phyloP scores from a whole-genome alignment of 2,329 filamentous ascomycete species.

The Diplodia scrobiculata region DNA sequence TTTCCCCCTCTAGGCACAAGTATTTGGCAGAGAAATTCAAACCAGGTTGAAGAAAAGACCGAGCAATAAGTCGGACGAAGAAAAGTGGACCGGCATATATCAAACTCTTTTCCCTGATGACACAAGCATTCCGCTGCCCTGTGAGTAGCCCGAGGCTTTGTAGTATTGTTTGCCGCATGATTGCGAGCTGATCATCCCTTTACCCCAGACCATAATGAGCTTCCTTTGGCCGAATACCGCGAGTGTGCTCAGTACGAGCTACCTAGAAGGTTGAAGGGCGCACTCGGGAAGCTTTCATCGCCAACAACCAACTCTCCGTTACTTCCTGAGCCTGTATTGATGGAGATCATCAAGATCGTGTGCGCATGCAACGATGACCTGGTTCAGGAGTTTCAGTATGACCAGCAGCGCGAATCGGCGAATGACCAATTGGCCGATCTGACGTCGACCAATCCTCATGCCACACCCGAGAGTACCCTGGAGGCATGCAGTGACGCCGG shows the following conservation, averaged over 20 bases:
- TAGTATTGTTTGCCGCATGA: too few relatives aligned
- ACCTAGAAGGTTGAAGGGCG: not conserved
- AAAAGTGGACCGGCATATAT: not conserved
- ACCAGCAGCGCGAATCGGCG: not conserved
- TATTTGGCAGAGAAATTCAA: not conserved
- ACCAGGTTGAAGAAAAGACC: not conserved
- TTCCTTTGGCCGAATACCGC: not conserved
- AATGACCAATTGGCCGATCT: not conserved
- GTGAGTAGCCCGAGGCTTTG: not conserved
- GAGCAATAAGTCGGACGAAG: not conserved
- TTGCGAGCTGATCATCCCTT: not conserved
- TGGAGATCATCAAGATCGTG: not conserved
- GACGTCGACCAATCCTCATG: too few relatives aligned
- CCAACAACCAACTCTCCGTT: not conserved
- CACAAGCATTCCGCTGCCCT: not conserved
- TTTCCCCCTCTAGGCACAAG: too few relatives aligned
- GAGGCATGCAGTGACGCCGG: too few relatives aligned
- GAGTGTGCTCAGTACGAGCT: not conserved
- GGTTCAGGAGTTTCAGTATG: not conserved
- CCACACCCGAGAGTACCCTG: too few relatives aligned
- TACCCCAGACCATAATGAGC: not conserved
- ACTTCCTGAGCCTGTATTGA: not conserved
- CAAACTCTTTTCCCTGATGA: not conserved
- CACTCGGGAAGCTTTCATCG: not conserved
- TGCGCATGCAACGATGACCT: not conserved